These are phyloP conservation scores for Cercospora nicotianae DNA, from an alignment of 2,329 filamentous ascomycete genomes.

Conservation along the genomic window DNA sequence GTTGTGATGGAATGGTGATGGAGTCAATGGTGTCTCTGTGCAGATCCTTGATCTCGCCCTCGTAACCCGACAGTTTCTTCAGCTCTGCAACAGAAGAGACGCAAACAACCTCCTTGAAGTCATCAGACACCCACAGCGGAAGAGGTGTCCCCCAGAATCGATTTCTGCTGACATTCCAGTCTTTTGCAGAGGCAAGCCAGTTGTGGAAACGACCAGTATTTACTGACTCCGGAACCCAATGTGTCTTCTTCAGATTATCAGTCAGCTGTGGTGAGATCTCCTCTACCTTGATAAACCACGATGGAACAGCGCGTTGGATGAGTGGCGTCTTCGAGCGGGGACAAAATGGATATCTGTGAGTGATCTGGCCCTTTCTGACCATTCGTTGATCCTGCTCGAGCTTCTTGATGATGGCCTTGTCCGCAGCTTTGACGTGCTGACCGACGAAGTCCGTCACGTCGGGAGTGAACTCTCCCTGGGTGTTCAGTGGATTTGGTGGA, in stretches of 20 bases:
- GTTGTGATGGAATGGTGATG: constrained; percentile 88
- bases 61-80: constrained; percentile 79
- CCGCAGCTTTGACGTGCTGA: constrained; percentile 86
- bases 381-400: constrained; percentile 75
- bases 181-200: constrained; percentile 87
- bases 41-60: constrained; percentile 78
- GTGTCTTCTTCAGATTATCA: constrained; percentile 82
- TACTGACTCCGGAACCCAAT: constrained; percentile 89
- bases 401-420: constrained; percentile 89
- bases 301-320: constrained; percentile 87
- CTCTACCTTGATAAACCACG: constrained; percentile 91
- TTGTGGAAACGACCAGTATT: constrained; percentile 88
- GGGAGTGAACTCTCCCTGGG: constrained; percentile 74
- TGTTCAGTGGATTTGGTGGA: constrained; percentile 90
- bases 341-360: constrained; percentile 91
- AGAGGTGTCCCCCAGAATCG: constrained; percentile 95
- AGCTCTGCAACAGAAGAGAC: constrained; percentile 83
- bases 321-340: constrained; percentile 92
- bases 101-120: constrained; percentile 82
- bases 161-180: constrained; percentile 95
- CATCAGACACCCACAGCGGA: constrained; percentile 88
- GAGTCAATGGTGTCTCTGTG: constrained; percentile 91
- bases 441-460: constrained; percentile 79
- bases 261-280: constrained; percentile 84
- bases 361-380: constrained; percentile 81